These are phyloP conservation scores for Recurvomyces mirabilis DNA, from an alignment of 495 filamentous ascomycete genomes.

Conservation along the genomic window DNA sequence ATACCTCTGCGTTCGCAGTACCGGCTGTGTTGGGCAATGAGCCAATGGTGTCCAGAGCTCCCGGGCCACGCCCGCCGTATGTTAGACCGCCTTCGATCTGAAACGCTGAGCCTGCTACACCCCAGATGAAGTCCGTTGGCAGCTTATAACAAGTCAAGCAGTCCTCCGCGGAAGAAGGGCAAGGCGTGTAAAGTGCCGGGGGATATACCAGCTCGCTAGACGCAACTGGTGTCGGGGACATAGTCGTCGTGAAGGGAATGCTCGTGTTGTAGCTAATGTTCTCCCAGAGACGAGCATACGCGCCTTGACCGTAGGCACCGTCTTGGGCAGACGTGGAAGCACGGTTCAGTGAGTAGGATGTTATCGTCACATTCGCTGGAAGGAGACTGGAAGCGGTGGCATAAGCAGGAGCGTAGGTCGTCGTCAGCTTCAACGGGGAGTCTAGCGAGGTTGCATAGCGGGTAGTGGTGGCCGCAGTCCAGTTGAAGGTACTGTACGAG, in stretches of 20 bases:
- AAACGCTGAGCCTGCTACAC: slow-evolving; percentile 25
- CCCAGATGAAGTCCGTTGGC: slow-evolving; percentile 25
- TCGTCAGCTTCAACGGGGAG: neutral
- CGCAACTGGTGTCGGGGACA: slow-evolving; percentile 2
- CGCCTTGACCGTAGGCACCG: slow-evolving; percentile 5
- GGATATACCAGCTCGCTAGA: slow-evolving; percentile 2
- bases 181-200: slow-evolving; percentile 4
- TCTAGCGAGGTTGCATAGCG: neutral
- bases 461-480: neutral
- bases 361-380: neutral
- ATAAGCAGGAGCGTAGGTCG: neutral
- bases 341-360: slow-evolving; percentile 3
- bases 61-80: slow-evolving; percentile 24
- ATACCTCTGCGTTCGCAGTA: slow-evolving; percentile 22
- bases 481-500: neutral
- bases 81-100: slow-evolving; percentile 29
- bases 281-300: slow-evolving; percentile 5
- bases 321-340: neutral
- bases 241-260: slow-evolving; percentile 3
- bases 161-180: neutral
- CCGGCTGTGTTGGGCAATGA: slow-evolving; percentile 12
- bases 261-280: neutral
- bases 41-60: slow-evolving; percentile 18
- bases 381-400: slow-evolving; percentile 1
- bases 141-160: slow-evolving; percentile 12